phyloP scores from a whole-genome alignment of 192 early-diverging fungal genomes.

The Chytriomyces sp. region DNA sequence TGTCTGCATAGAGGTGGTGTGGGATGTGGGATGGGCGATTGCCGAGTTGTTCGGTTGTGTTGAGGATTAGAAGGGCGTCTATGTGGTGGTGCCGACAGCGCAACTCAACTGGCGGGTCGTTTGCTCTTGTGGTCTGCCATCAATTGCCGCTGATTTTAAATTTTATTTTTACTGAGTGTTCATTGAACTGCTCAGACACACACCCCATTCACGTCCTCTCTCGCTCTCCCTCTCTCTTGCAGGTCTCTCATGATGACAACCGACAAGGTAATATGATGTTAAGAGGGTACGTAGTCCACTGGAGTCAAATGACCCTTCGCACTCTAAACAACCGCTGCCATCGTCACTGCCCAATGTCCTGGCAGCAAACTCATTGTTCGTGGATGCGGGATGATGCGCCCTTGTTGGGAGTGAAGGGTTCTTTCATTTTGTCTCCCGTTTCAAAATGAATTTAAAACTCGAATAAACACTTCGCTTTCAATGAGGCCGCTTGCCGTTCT shows the following conservation, averaged over 20 bases:
- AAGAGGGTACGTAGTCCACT: no score
- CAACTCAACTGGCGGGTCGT: constrained; percentile 15
- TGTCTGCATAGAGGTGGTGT: constrained; percentile 58
- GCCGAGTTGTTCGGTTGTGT: background rate
- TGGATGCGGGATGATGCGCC: no score
- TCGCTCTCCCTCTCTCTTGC: background rate
- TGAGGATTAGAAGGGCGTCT: background rate
- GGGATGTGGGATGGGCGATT: background rate
- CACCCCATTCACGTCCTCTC: background rate
- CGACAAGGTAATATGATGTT: background rate
- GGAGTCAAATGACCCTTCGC: no score
- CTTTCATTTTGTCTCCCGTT: no score
- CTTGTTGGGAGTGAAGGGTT: no score
- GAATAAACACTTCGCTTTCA: no score
- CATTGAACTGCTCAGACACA: background rate
- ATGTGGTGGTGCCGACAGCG: background rate
- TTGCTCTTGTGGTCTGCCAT: constrained; percentile 15
- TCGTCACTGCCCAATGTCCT: no score
- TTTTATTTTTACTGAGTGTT: background rate
- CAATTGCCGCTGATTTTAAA: background rate
- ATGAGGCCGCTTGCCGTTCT: background rate
- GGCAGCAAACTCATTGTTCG: no score
- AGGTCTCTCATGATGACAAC: background rate
- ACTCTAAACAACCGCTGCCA: no score
- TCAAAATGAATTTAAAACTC: no score